Evolutionary conservation across 345 rosid genomes (phyloP), one percentile per base, ranked within the genome.

Genomic region (Salix arbutifolia): DNA sequence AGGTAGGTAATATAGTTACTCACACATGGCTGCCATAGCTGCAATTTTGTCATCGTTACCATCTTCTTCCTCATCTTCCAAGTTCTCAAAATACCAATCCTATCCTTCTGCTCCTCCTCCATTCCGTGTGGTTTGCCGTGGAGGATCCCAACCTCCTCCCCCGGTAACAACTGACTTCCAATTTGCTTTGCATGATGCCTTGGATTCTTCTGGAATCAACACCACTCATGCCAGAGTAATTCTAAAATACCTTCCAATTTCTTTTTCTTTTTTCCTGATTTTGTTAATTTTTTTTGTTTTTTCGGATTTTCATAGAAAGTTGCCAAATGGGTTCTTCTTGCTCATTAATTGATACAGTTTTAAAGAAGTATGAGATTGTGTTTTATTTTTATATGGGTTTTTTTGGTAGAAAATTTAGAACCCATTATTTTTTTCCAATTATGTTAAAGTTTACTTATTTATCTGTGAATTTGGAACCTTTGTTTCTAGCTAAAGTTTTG

Each of bases 161-260:
- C 9, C 18, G 14, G n/a, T 8, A 30, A 30, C 31, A 5, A 25
- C 72, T 25, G 13, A 77, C 42, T 79, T 77, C 80, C 75, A 83
- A 67, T 81, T 85, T 6, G 73, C 46, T 56, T 46, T 87, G 58
- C 88, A 83, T 69, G 85, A 81, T 33, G 88, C 84, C n/a, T 56
- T 87, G 76, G 86, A 87, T 65, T 75, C 81, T 60, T 58, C 65
- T 28, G 86, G 86, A 67, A 67, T 77, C 67, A 82, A 85, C 75
- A 77, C 88, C n/a, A 19, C 81, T 21, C 83, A 77, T 61, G 86
- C 90, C 35, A 83, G 86, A 62, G 90, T 85, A 74, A 37, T 52
- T 19, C 6, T 8, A 6, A 40, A 18, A 52, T 52, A 18, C n/a
- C 23, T 2, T 19, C 28, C 70, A 8, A 8, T 28, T 73, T 71